Percentiles rank a stretch among this genome's conserved stretches.
Conservation (phyloP, 225 moss, liverwort and hornwort species). For the Marchantia polymorpha region DNA sequence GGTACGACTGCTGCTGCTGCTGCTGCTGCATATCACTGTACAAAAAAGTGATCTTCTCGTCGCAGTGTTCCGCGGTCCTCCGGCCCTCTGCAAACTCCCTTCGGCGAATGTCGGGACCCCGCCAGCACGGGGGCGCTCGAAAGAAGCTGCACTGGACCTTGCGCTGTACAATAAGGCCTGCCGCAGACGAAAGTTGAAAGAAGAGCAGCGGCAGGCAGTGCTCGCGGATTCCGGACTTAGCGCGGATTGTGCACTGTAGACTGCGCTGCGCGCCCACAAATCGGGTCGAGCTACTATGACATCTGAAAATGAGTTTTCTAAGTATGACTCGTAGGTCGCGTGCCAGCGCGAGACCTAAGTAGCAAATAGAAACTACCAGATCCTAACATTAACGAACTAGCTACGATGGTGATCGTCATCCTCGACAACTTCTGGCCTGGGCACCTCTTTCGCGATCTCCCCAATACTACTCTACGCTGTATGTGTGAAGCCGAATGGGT, state of each 20-base stretch:
- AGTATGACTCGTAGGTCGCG: conserved; percentile 1
- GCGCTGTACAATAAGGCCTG: conserved; percentile 30
- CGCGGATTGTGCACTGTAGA: conserved; percentile 2
- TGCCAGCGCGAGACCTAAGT: conserved; percentile 11
- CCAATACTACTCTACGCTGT: conserved; percentile 31
- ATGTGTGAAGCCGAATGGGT: conserved; percentile 26
- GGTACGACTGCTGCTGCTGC: conserved; percentile 10
- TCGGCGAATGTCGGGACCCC: background rate
- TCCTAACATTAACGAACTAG: background rate
- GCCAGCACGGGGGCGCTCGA: background rate
- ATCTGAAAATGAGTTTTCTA: conserved; percentile 11
- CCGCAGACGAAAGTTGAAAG: conserved; percentile 1
- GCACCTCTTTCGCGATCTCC: conserved; percentile 21
- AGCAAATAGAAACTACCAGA: conserved; percentile 21
- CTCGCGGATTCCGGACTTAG: background rate
- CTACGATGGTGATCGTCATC: background rate
- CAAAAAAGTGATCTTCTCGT: conserved; percentile 28
- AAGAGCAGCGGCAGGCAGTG: conserved; percentile 1
- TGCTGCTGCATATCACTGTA: conserved; percentile 24
- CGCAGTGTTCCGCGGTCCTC: background rate
- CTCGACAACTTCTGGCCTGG: conserved; percentile 37
- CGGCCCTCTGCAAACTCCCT: background rate
- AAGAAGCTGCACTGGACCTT: conserved; percentile 11
- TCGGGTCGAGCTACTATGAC: background rate
- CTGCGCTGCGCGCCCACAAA: conserved; percentile 4